Base-by-base conservation (phyloP, 768 basidiomycete genomes). In the Gloeopeniophorella convolvens region DNA sequence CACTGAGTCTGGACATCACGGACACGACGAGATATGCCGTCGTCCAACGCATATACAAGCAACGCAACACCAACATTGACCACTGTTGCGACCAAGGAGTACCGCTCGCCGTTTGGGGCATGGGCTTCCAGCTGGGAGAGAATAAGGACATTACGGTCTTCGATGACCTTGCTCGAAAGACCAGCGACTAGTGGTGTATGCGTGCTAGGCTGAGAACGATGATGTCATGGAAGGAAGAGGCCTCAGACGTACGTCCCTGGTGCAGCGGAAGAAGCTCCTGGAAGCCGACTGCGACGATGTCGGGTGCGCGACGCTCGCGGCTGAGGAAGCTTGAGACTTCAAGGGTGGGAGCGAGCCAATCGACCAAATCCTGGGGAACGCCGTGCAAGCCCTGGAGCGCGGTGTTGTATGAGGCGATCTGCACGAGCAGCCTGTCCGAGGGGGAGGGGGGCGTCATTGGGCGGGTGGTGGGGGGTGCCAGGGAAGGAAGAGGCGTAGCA, bases 191-290 rank as follows among this genome's bases (percentile, higher is more conserved):
- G 10, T 35, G 40, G 20, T n/a, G n/a, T n/a, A n/a, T 44, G 7
- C 23, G 23, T 15, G 42, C 30, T 42, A 43, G 50, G 47, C 35
- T 41, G 18, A 21, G 43, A 20, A 39, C 23, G 41, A 31, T 43
- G 55, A 46, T 56, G 51, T 40, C 18, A 45, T 33, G 35, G 37
- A 32, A 21, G 24, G 30, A 20, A 53, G 45, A 34, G 21, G 37
- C 12, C 26, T 23, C 32, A 30, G 21, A 40, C 43, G 36, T 67
- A 91, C 87, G 75, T 54, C 88, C 85, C 33, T 92, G 80, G 63
- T 94, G 89, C 3, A 98, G 73, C 5, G 92, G 93, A 11, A 95
- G 73, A 21, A 96, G 73, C 65, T 98, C 95, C 65, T 98, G 95
- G 57, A 96, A 93, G 2, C 90, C 91, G 45, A 97, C 85, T 5